phyloP scores from a whole-genome alignment of 768 basidiomycete genomes.

The Pleurotus ostreatus region DNA sequence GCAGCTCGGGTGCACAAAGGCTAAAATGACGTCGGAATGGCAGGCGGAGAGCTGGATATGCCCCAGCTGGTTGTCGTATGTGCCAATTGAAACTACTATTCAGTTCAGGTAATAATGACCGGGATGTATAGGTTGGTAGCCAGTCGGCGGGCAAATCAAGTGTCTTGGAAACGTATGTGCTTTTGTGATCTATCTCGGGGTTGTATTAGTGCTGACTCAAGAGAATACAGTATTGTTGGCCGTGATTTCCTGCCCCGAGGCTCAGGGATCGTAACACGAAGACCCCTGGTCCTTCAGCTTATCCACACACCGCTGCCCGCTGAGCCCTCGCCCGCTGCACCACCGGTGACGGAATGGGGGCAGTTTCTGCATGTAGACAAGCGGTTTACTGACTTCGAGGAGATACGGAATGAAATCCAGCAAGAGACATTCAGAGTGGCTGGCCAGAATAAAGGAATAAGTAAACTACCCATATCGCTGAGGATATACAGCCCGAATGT shows the following conservation, averaged over 20 bases:
- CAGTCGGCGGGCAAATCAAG: slow-evolving; percentile 97
- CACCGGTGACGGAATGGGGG: slow-evolving; percentile 79
- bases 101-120: not conserved
- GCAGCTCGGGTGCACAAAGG: not conserved
- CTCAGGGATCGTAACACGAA: slow-evolving; percentile 91
- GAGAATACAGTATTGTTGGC: slow-evolving; percentile 75
- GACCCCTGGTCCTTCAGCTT: slow-evolving; percentile 93
- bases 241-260: slow-evolving; percentile 87
- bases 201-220: not conserved
- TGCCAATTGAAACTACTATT: slow-evolving; percentile 13
- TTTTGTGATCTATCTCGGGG: slow-evolving; percentile 8
- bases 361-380: slow-evolving; percentile 98
- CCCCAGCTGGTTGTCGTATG: slow-evolving; percentile 86
- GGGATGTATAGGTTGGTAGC: slow-evolving; percentile 72
- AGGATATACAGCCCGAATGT: slow-evolving; percentile 96
- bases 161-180: slow-evolving; percentile 86
- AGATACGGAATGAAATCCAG: slow-evolving; percentile 95
- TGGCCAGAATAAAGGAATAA: slow-evolving; percentile 98
- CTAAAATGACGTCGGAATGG: slow-evolving; percentile 6
- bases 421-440: slow-evolving; percentile 96
- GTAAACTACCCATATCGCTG: slow-evolving; percentile 91
- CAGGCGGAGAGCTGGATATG: slow-evolving; percentile 91
- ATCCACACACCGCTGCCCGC: slow-evolving; percentile 79
- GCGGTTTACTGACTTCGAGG: slow-evolving; percentile 92
- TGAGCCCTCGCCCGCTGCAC: slow-evolving; percentile 38